phyloP scores from a whole-genome alignment of 106 monocot genomes.

The Vanilla planifolia region DNA sequence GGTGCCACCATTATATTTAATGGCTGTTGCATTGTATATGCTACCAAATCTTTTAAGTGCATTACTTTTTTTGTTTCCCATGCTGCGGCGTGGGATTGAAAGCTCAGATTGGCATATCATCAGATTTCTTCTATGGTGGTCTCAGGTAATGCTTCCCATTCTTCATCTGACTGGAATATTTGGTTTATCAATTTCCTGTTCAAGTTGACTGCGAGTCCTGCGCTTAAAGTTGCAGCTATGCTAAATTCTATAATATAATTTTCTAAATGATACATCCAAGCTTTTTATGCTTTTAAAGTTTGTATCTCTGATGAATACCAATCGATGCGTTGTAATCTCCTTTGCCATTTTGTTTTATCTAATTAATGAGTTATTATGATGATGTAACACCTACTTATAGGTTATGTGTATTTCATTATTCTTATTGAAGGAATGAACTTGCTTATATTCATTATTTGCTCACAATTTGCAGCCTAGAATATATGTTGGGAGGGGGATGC shows the following conservation, averaged over 20 bases:
- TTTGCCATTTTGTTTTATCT: not conserved
- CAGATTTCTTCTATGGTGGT: constrained; percentile 94
- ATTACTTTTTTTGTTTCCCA: constrained; percentile 75
- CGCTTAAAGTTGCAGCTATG: too few relatives aligned
- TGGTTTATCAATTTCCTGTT: not conserved
- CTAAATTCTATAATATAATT: too few relatives aligned
- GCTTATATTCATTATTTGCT: not conserved
- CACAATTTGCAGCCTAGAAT: constrained; percentile 68
- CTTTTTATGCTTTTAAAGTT: too few relatives aligned
- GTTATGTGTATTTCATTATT: not conserved
- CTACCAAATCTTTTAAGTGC: constrained; percentile 73
- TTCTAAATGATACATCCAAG: too few relatives aligned
- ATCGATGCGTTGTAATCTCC: too few relatives aligned
- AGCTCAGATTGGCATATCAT: constrained; percentile 91
- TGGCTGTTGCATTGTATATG: constrained; percentile 78
- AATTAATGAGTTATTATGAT: not conserved
- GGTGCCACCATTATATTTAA: constrained; percentile 73
- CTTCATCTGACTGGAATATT: not conserved
- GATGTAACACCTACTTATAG: not conserved
- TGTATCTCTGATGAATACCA: too few relatives aligned
- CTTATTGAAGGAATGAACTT: not conserved
- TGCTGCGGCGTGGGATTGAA: constrained; percentile 88
- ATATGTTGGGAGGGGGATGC: constrained; percentile 98
- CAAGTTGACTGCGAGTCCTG: too few relatives aligned
- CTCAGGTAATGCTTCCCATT: constrained; percentile 59